These are phyloP conservation scores for Marchantia paleacea DNA, from an alignment of 225 moss, liverwort and hornwort genomes.

Conservation along the genomic window DNA sequence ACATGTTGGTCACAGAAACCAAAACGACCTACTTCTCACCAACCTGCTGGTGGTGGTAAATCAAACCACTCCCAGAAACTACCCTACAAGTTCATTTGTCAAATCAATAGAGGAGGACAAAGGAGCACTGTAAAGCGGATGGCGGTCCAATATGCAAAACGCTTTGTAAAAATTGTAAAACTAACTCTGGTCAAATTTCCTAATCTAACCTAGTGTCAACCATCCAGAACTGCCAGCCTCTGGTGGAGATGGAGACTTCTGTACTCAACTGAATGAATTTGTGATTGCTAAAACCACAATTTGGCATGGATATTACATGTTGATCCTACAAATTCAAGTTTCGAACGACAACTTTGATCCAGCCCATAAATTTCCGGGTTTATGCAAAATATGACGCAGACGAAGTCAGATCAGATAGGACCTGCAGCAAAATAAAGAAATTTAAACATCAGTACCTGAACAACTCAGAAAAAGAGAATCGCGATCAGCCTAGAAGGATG, in stretches of 20 bases:
- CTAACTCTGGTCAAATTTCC: background rate
- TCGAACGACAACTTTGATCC: background rate
- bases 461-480: background rate
- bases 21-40: background rate
- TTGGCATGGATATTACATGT: background rate
- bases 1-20: background rate
- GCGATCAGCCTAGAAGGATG: background rate
- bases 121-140: conserved; percentile 15
- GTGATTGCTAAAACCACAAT: conserved; percentile 9
- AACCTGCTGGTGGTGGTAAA: background rate
- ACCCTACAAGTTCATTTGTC: background rate
- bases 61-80: background rate
- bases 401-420: conserved; percentile 78
- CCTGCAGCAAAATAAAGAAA: conserved; percentile 45
- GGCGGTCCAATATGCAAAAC: conserved; percentile 4
- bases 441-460: background rate
- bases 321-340: background rate
- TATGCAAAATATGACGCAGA: conserved; percentile 93
- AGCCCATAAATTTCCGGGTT: conserved; percentile 6
- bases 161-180: conserved; percentile 2
- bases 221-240: conserved; percentile 4
- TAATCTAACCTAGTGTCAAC: conserved; percentile 12
- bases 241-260: conserved; percentile 3
- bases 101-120: background rate
- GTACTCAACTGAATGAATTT: conserved; percentile 22